A percentile compares a stretch with the other conserved stretches of the same genome.
phyloP scores from a whole-genome alignment of 1,284 basidiomycete genomes.

The Ganoderma sinense region DNA sequence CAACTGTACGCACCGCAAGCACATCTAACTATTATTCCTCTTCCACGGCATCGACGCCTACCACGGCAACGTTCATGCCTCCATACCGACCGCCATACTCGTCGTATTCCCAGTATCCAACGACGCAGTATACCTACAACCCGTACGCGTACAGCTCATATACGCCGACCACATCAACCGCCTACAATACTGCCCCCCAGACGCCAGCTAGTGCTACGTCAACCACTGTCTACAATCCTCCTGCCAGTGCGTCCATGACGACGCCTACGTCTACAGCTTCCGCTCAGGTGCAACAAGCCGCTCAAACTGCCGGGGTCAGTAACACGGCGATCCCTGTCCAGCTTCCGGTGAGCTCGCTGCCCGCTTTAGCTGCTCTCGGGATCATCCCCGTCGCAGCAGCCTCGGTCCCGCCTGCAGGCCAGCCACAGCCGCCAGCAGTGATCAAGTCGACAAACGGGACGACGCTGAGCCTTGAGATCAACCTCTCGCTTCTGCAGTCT shows the following conservation, averaged over 20 bases:
- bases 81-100: constrained; percentile 48
- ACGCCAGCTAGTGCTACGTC: constrained; percentile 37
- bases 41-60: constrained; percentile 31
- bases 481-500: constrained; percentile 71
- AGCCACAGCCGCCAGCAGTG: constrained; percentile 72
- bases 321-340: constrained; percentile 71
- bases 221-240: constrained; percentile 35
- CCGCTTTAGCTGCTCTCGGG: constrained; percentile 71
- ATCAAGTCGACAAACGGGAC: constrained; percentile 72
- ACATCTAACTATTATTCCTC: constrained; percentile 28
- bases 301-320: constrained; percentile 38
- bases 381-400: constrained; percentile 75
- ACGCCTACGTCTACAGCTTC: constrained; percentile 36
- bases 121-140: constrained; percentile 37
- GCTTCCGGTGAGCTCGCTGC: constrained; percentile 72
- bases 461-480: constrained; percentile 78
- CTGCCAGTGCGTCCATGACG: constrained; percentile 38
- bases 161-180: constrained; percentile 23
- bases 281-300: constrained; percentile 27
- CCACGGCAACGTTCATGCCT: constrained; percentile 37
- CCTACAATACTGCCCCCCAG: constrained; percentile 24
- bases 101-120: constrained; percentile 43
- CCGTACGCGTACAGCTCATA: constrained; percentile 33
- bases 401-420: constrained; percentile 59
- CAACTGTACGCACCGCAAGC: constrained; percentile 25